Evolutionary conservation across 2,329 filamentous ascomycete species (phyloP).

Genomic region (Teratosphaeria gauchensis): DNA sequence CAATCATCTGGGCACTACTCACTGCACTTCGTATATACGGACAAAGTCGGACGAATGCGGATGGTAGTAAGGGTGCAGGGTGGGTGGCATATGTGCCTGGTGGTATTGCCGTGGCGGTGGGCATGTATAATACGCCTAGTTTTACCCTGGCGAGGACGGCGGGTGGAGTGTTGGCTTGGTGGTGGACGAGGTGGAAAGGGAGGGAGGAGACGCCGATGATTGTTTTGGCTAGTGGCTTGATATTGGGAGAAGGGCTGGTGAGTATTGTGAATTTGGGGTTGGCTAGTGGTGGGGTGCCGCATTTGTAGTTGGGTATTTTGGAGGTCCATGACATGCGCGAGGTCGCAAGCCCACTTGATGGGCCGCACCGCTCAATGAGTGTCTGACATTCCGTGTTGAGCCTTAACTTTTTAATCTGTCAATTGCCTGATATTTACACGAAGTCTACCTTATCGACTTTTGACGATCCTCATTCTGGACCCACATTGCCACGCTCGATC

Average conservation of each 20-base stretch:
- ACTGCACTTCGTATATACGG: conserved; percentile 61
- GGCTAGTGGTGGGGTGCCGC: conserved; percentile 66
- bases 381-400: neutral
- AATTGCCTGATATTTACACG: too few species aligned
- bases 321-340: too few species aligned
- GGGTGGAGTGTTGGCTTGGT: conserved; percentile 68
- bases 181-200: conserved; percentile 54
- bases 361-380: neutral
- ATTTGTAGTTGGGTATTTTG: conserved; percentile 37
- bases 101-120: conserved; percentile 90
- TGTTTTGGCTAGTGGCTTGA: conserved; percentile 81
- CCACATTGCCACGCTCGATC: neutral
- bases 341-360: too few species aligned
- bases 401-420: too few species aligned
- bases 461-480: too few species aligned
- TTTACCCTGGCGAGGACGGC: conserved; percentile 84
- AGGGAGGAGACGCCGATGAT: conserved; percentile 66
- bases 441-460: too few species aligned
- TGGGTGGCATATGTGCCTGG: conserved; percentile 78
- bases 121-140: conserved; percentile 96
- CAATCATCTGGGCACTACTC: conserved; percentile 58
- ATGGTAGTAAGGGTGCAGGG: conserved; percentile 26
- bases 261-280: conserved; percentile 84
- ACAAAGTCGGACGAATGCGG: conserved; percentile 31
- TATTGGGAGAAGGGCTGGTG: conserved; percentile 82